Base-by-base conservation (phyloP, 495 filamentous ascomycete genomes). In the Penicillium canescens region DNA sequence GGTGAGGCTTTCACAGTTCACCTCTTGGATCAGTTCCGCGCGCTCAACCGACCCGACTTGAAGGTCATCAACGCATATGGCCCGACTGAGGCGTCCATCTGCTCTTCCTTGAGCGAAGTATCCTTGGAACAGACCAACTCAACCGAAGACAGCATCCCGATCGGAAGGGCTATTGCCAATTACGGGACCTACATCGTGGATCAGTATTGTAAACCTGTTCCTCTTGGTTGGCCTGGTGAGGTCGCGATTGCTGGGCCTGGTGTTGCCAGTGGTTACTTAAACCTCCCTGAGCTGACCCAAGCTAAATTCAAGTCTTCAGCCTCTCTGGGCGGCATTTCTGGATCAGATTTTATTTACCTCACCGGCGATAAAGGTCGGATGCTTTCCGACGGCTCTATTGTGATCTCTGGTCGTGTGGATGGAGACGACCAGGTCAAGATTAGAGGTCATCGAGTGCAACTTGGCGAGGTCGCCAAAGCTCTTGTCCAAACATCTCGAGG, bases 181-280 rank as follows among this genome's bases (percentile, higher is more conserved):
- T 71, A 72, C 55, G 8, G 54, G 1, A 71, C 72, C 14, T 76
- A 76, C 56, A 62, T 83, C 18, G 33, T 83, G 1, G 77, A 80
- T 46, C 49, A 69, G 3, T 5, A 69, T n/a, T 21, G 65, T 12
- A 54, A 67, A 0, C 69, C 71, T 1, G 42, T 80, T 0, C 79
- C 81, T 0, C 42, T 82, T 24, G 82, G 82, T 5, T 55, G 63
- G 4, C 63, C 70, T 7, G 77, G 76, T 0, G 64, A 80, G 52
- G 62, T 80, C 12, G 21, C 20, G 28, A 57, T 77, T 28, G 67
- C 50, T 3, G 77, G 77, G 0, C 51, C 67, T 1, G 68, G 68
- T 16, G 67, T 78, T 1, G 57, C 68, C 0, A 7, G 24, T 3
- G 76, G 73, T 2, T 79, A 80, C 55, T 50, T 74, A 0, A 36